Evolutionary conservation across 73 alveolate genomes (phyloP), one percentile per base, ranked within the genome.

Genomic region (Paramecium sexaurelia): DNA sequence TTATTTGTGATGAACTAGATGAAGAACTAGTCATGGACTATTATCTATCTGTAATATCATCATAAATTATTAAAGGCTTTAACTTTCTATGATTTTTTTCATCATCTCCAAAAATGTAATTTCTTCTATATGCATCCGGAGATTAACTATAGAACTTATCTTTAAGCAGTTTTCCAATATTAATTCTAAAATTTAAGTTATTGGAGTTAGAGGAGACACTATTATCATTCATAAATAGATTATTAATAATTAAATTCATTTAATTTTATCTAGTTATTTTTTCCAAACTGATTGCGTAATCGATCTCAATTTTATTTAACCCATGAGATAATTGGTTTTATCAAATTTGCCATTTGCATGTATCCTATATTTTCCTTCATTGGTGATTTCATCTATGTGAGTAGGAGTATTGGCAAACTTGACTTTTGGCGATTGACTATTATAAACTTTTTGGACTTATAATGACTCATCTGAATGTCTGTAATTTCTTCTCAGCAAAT

Each of bases 231-330:
- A 61, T 61, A 26, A 11, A 61, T 61, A 61, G 83, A 61, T 61
- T 61, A 61, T 32, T 61, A 29, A 61, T 61, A 61, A 22, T 29
- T 29, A 61, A 26, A 26, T 29, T 61, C 83, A 61, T 32, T 61
- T 61, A 26, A 61, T 61, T 61, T 61, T 61, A 26, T 61, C 83
- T 22, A 61, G 43, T 73, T 78, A 41, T 43, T 78, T 78, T 29
- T 78, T 78, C 90, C 90, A 78, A 78, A 39, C 55, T 29, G 51
- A 78, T 78, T 78, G 51, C 1, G 90, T 78, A 39, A 78, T 78
- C 51, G 90, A 78, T 78, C 90, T 78, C 43, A 78, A 78, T 78
- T 78, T 78, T 19, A 78, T 78, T 40, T 78, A 78, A 10, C 73
- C 41, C 71, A 39, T 17, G 11, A 78, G 35, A 78, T 78, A 78